Base-by-base conservation (phyloP, 106 monocot genomes). In the Acorus calamus region DNA sequence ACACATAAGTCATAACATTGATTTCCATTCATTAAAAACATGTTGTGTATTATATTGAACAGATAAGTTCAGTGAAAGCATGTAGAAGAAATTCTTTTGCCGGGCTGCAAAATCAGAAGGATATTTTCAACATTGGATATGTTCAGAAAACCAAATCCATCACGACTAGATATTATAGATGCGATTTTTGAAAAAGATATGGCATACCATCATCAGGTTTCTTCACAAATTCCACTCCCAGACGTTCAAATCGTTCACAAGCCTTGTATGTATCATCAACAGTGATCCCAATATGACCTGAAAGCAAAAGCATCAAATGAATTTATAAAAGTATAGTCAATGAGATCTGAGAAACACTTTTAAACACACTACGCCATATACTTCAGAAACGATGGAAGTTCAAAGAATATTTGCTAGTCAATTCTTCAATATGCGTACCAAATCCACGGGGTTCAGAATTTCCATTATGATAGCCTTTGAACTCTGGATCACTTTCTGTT, bases 371-470 rank as follows among this genome's bases (percentile, higher is more conserved):
- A 28, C 28, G 1, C 1, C 28, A 28, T 28, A 28, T 28, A 28
- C 28, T 28, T 28, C 28, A 28, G 28, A 28, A 28, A 28, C 28
- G 1, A 28, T 28, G 28, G 28, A 28, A 28, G 28, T 28, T 28
- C 8, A 3, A 42, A 42, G 41, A 2, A 59, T 42, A 43, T 4
- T 41, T 58, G 7, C 9, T 52, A 50, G 12, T 12, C 4, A 66
- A 42, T 4, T 10, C n/a, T 9, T 48, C 4, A 5, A 8, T 8
- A n/a, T 11, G 10, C 74, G 14, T 68, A 96, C 96, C 96, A 88
- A 91, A 96, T 50, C 96, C 96, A 80, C 90, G 96, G 60, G 96
- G 96, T 58, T 96, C 96, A 51, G 90, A 87, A 77, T 96, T 96
- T 14, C 96, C 96, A 79, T 85, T 96, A 53, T 96, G 96, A 59